Evolutionary conservation across 176 grass and related monocot genomes (phyloP).

Genomic region (Dendrocalamus sinicus): DNA sequence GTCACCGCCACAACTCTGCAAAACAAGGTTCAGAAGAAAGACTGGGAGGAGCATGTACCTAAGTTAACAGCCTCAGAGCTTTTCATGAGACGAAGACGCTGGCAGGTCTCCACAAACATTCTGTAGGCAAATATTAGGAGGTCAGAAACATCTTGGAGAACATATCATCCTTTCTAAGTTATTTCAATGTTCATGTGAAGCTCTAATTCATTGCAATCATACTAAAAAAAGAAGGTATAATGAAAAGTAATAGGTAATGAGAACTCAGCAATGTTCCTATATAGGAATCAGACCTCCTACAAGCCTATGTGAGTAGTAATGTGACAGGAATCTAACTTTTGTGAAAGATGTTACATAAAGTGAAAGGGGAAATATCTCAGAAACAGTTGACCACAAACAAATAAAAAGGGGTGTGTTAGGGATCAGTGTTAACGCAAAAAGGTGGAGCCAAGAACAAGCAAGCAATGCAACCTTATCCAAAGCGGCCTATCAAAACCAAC

Average conservation of each 20-base stretch:
- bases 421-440: constrained; percentile 13
- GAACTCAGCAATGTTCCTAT: background rate
- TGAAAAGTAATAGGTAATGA: background rate
- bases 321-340: constrained; percentile 8
- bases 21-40: constrained; percentile 7
- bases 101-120: constrained; percentile 82
- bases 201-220: background rate
- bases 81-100: constrained; percentile 85
- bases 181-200: constrained; percentile 19
- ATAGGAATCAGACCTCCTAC: constrained; percentile 38
- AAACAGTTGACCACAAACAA: constrained; percentile 14
- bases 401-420: background rate
- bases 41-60: constrained; percentile 26
- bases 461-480: constrained; percentile 16
- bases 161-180: background rate
- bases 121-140: constrained; percentile 41
- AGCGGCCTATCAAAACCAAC: constrained; percentile 18
- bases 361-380: background rate
- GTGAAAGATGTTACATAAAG: constrained; percentile 22
- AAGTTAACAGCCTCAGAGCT: constrained; percentile 74
- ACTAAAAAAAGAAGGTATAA: background rate
- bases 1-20: background rate
- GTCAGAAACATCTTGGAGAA: constrained; percentile 11
- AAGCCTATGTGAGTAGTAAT: constrained; percentile 4
- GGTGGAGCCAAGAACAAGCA: constrained; percentile 5